Evolutionary conservation across 2,329 filamentous ascomycete species (phyloP).

Genomic region (Calonectria hawksworthii): DNA sequence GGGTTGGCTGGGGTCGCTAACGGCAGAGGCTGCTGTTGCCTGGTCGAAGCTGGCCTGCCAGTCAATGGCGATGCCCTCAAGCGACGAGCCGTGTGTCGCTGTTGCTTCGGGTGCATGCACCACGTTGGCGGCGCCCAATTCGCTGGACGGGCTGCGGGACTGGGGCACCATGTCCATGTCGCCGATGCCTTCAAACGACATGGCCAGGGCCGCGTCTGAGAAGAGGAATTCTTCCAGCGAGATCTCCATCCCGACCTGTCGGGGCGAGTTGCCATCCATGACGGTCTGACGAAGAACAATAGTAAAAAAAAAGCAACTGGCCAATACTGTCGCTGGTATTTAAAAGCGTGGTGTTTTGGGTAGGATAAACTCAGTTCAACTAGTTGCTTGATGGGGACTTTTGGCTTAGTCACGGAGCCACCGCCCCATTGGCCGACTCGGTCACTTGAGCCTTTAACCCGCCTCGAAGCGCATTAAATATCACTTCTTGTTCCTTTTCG

Average conservation of each 20-base stretch:
- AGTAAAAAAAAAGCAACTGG: background rate
- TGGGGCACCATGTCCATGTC: conserved; percentile 25
- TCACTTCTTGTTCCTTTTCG: background rate
- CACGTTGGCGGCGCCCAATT: conserved; percentile 9
- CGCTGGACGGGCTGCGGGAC: conserved; percentile 30
- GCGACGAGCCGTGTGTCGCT: background rate
- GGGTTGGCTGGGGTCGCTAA: background rate
- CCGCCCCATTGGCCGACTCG: background rate
- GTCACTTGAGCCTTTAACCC: background rate
- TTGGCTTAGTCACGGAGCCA: conserved; percentile 21
- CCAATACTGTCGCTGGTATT: background rate
- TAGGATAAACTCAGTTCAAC: background rate
- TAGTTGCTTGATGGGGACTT: background rate
- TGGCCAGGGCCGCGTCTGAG: conserved; percentile 33
- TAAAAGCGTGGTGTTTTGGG: conserved; percentile 4
- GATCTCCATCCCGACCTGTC: conserved; percentile 34
- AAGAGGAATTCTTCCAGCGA: conserved; percentile 43
- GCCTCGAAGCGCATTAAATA: background rate
- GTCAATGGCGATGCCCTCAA: conserved; percentile 30
- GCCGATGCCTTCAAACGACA: conserved; percentile 36
- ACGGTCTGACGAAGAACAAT: background rate
- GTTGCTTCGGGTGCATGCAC: background rate
- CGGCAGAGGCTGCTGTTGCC: conserved; percentile 18
- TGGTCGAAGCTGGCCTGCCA: conserved; percentile 41
- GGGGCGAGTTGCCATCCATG: background rate